phyloP scores from a whole-genome alignment of 192 early-diverging fungal species.

The Gonapodya sp. region DNA sequence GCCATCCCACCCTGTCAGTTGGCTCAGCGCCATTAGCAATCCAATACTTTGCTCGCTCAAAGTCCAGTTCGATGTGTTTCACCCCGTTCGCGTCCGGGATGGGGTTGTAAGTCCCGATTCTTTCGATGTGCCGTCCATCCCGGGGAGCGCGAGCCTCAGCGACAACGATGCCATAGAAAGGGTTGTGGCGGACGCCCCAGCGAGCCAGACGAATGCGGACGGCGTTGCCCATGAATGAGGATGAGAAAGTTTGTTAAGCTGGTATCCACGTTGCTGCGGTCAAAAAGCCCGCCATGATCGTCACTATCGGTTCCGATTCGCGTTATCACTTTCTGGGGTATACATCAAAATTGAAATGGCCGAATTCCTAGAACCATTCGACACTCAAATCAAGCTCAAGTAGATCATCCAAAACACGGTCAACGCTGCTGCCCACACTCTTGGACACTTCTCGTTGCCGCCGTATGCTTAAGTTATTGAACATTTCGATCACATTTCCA shows the following conservation, averaged over 20 bases:
- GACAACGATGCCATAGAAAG: slow-evolving; percentile 91
- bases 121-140: slow-evolving; percentile 83
- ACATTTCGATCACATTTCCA: slow-evolving; percentile 66
- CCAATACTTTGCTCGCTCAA: slow-evolving; percentile 94
- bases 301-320: too few species aligned
- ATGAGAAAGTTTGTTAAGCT: too few species aligned
- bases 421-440: slow-evolving; percentile 74
- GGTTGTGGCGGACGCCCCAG: slow-evolving; percentile 78
- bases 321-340: too few species aligned
- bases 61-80: slow-evolving; percentile 79
- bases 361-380: slow-evolving; percentile 66
- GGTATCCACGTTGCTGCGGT: too few species aligned
- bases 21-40: slow-evolving; percentile 94
- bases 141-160: slow-evolving; percentile 69
- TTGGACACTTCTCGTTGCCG: slow-evolving; percentile 79
- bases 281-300: too few species aligned
- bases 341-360: too few species aligned
- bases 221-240: neutral
- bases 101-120: slow-evolving; percentile 85
- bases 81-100: slow-evolving; percentile 54
- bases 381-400: slow-evolving; percentile 49
- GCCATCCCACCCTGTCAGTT: slow-evolving; percentile 72
- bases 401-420: slow-evolving; percentile 76
- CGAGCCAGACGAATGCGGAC: slow-evolving; percentile 66
- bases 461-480: slow-evolving; percentile 51